Evolutionary conservation across 1,139 yeast species (phyloP), one percentile per base, ranked within the genome.

Genomic region (Candida frijolesensis): DNA sequence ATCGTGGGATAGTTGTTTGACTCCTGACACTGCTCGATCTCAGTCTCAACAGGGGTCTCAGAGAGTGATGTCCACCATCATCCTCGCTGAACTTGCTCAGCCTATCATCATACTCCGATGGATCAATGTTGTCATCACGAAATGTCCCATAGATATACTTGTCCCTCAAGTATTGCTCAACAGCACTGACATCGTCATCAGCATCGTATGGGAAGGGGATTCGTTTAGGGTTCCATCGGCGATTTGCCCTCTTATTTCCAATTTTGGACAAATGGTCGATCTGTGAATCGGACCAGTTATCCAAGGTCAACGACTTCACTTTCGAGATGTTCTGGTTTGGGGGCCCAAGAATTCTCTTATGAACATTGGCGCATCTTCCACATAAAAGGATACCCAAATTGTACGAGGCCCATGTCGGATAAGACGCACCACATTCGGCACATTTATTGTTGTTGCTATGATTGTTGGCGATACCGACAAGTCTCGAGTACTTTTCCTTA

Each of bases 291-390:
- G 78, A 70, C 91, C 97, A 94, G 1, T 78, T 75, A 62, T 94
- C 99, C 60, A 91, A 77, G 1, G 96, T 86, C 55, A 94, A 71
- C 0, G 96, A 89, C 56, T 95, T 83, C 5, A 91, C 87, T 57
- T 81, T 81, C 19, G 96, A 86, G 4, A 89, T 74, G 25, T 62
- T 62, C 37, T 54, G 43, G 29, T 59, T 51, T 1, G 85, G 70
- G 3, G 74, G 70, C 0, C 96, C 96, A 54, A 92, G 70, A 12
- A 72, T 64, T 33, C 89, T 80, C 56, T 95, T 79, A 67, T 92
- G 98, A 38, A 81, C 76, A 10, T 88, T 80, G 8, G 92, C 90
- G 75, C 95, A 87, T 55, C 91, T 72, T 4, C 92, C 94, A 68
- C 95, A 87, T 29, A 87, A 70, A 54, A 87, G 82, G 4, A 87